phyloP scores from a whole-genome alignment of 2,329 filamentous ascomycete genomes.

The Epichloe coenophiala region DNA sequence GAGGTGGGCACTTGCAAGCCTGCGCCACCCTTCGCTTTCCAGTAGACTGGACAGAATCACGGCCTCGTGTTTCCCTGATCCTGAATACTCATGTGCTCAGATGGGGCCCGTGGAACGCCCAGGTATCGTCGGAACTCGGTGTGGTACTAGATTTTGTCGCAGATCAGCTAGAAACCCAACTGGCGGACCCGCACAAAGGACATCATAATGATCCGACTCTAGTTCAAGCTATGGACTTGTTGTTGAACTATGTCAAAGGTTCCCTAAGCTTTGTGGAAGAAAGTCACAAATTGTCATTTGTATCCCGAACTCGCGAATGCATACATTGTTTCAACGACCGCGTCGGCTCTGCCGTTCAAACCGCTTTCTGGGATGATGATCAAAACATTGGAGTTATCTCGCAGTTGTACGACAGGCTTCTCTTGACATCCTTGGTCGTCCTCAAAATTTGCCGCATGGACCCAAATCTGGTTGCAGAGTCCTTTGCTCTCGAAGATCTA shows the following conservation, averaged over 20 bases:
- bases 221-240: constrained; percentile 26
- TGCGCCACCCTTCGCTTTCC: constrained; percentile 19
- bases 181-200: neutral
- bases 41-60: constrained; percentile 9
- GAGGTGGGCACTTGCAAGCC: constrained; percentile 28
- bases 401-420: constrained; percentile 17
- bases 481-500: constrained; percentile 34
- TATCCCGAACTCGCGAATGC: constrained; percentile 29
- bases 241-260: constrained; percentile 33
- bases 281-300: constrained; percentile 26
- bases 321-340: constrained; percentile 26
- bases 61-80: constrained; percentile 26
- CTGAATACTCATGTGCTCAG: constrained; percentile 34
- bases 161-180: constrained; percentile 26
- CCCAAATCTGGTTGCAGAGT: constrained; percentile 17
- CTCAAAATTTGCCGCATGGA: constrained; percentile 29
- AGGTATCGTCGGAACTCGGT: constrained; percentile 47
- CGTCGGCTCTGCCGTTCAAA: constrained; percentile 9
- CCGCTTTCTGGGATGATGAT: neutral
- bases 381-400: constrained; percentile 7
- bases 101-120: constrained; percentile 45
- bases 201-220: constrained; percentile 7
- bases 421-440: constrained; percentile 22
- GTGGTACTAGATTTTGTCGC: constrained; percentile 45
- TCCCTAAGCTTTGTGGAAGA: constrained; percentile 26